Evolutionary conservation across 768 basidiomycete genomes (phyloP).

Genomic region (Pleurotus sapidus): DNA sequence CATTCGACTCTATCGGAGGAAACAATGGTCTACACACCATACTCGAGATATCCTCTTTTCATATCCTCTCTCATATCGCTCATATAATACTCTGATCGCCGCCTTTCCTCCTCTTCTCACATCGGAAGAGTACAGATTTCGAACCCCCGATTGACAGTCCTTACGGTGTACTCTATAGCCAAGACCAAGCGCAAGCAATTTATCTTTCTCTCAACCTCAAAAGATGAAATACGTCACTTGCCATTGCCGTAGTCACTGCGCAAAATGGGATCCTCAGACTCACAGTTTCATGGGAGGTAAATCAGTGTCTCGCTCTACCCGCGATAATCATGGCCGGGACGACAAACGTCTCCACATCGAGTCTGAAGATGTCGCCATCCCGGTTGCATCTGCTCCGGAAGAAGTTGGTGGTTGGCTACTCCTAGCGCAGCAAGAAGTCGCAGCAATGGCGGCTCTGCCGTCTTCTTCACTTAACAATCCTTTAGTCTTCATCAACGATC

Average conservation of each 20-base stretch:
- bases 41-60: no score
- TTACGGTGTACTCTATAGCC: no score
- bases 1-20: no score
- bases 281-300: constrained; percentile 9
- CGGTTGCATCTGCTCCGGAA: neutral
- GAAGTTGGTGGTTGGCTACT: neutral
- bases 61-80: no score
- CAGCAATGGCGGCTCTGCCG: constrained; percentile 6
- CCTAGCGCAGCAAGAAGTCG: constrained; percentile 2
- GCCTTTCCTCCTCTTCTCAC: no score
- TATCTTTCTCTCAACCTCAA: no score
- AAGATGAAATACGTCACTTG: neutral
- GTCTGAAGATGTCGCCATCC: neutral
- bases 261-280: neutral
- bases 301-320: constrained; percentile 9
- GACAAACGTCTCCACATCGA: constrained; percentile 4
- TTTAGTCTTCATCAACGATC: constrained; percentile 14
- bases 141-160: no score
- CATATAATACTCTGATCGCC: no score
- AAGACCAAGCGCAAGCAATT: no score
- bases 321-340: constrained; percentile 17
- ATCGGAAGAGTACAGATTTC: no score
- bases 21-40: no score
- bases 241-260: neutral
- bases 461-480: constrained; percentile 2